Percentiles rank a stretch among this genome's conserved stretches.
Conservation (phyloP, 2,329 filamentous ascomycete species). For the Calonectria pseudoreteaudii region DNA sequence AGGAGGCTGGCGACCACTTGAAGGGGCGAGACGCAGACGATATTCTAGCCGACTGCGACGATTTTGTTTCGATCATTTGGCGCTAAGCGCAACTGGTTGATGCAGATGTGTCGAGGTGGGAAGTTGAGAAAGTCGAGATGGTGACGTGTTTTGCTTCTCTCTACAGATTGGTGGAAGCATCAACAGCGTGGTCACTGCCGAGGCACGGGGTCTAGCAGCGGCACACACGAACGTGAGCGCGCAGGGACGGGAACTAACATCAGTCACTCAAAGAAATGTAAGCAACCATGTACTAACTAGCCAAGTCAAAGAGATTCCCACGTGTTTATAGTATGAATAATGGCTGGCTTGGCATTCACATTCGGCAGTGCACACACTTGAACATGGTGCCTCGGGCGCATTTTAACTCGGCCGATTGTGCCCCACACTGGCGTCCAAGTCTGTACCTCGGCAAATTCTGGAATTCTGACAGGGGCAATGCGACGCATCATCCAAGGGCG, state of each 20-base stretch:
- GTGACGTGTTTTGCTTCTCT: no score
- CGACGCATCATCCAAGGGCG: not conserved
- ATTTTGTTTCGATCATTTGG: no score
- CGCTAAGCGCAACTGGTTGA: no score
- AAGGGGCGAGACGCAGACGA: not conserved
- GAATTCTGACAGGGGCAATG: constrained; percentile 3
- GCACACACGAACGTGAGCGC: no score
- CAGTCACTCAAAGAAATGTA: not conserved
- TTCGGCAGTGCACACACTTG: not conserved
- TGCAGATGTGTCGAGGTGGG: no score
- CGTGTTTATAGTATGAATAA: not conserved
- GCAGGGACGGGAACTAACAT: no score
- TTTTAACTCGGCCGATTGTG: not conserved
- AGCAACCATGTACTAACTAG: not conserved
- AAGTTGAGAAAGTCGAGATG: no score
- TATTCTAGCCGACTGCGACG: no score
- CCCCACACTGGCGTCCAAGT: not conserved
- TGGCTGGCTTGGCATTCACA: not conserved
- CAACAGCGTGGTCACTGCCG: no score
- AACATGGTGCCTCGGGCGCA: not conserved
- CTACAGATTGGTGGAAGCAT: no score
- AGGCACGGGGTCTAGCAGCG: no score
- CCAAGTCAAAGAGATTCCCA: not conserved
- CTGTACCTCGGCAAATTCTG: constrained; percentile 3
- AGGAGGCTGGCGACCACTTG: not conserved